Conservation (phyloP, 2,329 filamentous ascomycete genomes). For the Paracoccidioides brasiliensis region DNA sequence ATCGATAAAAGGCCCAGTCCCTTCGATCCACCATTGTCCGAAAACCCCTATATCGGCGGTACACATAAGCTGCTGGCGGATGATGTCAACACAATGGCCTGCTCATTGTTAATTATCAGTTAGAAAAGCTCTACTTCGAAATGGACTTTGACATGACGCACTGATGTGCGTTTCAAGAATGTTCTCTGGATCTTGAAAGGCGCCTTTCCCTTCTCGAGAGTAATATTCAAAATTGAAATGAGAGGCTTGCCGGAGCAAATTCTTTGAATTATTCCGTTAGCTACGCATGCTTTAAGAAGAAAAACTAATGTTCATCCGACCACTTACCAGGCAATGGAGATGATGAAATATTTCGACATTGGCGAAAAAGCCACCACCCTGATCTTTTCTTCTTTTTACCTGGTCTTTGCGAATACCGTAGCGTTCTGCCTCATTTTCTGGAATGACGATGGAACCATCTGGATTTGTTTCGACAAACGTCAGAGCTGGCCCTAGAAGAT, state of each 20-base stretch:
- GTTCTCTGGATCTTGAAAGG: slow-evolving; percentile 43
- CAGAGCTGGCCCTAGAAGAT: slow-evolving; percentile 3
- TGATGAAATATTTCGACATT: slow-evolving; percentile 24
- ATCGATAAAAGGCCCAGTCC: slow-evolving; percentile 43
- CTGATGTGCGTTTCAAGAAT: slow-evolving; percentile 44
- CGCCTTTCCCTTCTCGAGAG: slow-evolving; percentile 34
- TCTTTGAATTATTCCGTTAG: slow-evolving; percentile 20
- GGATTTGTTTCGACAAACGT: background rate
- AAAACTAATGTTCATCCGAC: background rate
- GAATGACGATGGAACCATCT: slow-evolving; percentile 39
- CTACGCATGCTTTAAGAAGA: background rate
- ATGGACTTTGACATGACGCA: background rate
- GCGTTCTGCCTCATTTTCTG: slow-evolving; percentile 35
- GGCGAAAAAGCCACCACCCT: slow-evolving; percentile 43
- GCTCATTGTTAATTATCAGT: background rate
- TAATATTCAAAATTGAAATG: slow-evolving; percentile 51
- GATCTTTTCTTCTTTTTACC: slow-evolving; percentile 41
- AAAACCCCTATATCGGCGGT: slow-evolving; percentile 47
- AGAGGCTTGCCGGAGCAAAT: slow-evolving; percentile 45
- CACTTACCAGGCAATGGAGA: slow-evolving; percentile 39
- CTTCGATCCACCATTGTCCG: slow-evolving; percentile 47
- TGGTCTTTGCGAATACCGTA: slow-evolving; percentile 43
- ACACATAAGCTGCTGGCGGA: slow-evolving; percentile 53
- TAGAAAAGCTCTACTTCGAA: background rate
- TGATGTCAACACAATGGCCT: slow-evolving; percentile 49